phyloP scores from a whole-genome alignment of 331 rosid species.

The Pyrus hybrid region DNA sequence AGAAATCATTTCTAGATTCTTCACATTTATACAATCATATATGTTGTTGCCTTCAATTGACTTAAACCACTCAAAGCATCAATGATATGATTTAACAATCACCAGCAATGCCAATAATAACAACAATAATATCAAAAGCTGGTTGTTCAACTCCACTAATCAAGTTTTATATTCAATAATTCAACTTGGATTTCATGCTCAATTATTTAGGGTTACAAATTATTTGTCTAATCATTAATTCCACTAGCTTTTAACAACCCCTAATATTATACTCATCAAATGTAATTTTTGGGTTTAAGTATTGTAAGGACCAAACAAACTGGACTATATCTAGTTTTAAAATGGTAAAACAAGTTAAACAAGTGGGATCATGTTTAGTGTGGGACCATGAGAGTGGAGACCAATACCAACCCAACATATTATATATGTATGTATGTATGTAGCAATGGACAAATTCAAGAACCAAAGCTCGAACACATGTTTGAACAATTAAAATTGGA shows the following conservation, averaged over 20 bases:
- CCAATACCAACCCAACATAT: neutral
- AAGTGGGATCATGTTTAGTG: neutral
- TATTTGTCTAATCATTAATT: neutral
- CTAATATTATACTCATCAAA: neutral
- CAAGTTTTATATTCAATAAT: neutral
- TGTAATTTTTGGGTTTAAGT: neutral
- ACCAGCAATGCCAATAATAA: neutral
- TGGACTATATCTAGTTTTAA: neutral
- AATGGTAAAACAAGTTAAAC: neutral
- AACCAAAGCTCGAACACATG: too few relatives aligned
- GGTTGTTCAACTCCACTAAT: constrained; percentile 2
- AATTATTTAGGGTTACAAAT: constrained; percentile 1
- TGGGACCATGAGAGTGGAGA: neutral
- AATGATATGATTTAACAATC: neutral
- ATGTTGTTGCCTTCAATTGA: neutral
- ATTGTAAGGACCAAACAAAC: neutral
- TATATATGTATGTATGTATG: too few relatives aligned
- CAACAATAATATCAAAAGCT: neutral
- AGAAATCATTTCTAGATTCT: too few relatives aligned
- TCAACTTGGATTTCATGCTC: neutral
- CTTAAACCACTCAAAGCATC: constrained; percentile 1
- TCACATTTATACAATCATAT: too few relatives aligned
- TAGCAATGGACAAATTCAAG: too few relatives aligned
- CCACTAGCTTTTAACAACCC: neutral
- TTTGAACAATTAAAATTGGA: too few relatives aligned